Base-by-base conservation (phyloP, 2,329 filamentous ascomycete genomes). In the Rhynchosporium graminicola region DNA sequence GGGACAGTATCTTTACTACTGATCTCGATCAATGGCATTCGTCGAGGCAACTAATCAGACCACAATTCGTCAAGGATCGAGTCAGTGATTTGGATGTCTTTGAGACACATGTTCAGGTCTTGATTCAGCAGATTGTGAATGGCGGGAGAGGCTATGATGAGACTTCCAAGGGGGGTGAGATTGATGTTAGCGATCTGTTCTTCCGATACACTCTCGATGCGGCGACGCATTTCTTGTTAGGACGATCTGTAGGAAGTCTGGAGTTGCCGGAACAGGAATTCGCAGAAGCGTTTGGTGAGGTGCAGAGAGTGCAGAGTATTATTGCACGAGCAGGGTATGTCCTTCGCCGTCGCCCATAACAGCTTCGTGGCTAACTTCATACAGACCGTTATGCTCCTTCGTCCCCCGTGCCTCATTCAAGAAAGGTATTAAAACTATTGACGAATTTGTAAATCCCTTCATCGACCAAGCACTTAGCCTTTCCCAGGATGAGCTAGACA, bases 141-240 rank as follows among this genome's bases (percentile, higher is more conserved):
- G 81, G 81, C 1, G 82, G 82, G 0, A 78, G 87, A 45, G 63
- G 62, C 13, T 63, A 33, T 33, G 63, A 68, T 46, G 26, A 78
- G 86, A 42, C 29, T 36, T 36, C 33, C 0, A 12, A 82, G 87
- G 55, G 87, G 54, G 76, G 90, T 75, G 80, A 84, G 9, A 79
- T 94, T 36, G 86, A 96, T 69, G 84, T 94, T 8, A 83, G 86
- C 67, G 85, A 92, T 64, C 79, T 96, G 60, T 89, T 97, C 77
- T 96, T 92, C 79, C 83, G 90, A n/a, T 89, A 88, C 72, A 93
- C 92, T 0, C 82, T 97, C 33, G 93, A 97, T 75, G 87, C 90
- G 7, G 87, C 91, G 1, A 97, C 92, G 0, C 90, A 96, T 69
- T 97, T 97, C 73, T 78, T 97, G 33, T 83, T 97, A 2, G 93